phyloP scores from a whole-genome alignment of 2,329 filamentous ascomycete genomes.

The Aureobasidium lini region DNA sequence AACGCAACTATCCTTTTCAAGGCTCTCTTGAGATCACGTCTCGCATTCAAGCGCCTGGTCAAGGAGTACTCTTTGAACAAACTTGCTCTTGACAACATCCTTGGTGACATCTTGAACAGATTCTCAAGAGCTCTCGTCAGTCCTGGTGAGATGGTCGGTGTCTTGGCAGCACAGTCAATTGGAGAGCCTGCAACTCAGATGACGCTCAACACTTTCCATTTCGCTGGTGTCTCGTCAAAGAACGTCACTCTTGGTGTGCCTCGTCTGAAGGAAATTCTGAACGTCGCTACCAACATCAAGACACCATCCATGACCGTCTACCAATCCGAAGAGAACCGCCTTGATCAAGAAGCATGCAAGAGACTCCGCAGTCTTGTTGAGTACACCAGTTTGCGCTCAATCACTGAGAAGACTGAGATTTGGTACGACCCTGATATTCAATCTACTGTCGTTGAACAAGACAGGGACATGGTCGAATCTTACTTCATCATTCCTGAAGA shows the following conservation, averaged over 20 bases:
- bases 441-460: slow-evolving; percentile 75
- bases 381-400: slow-evolving; percentile 85
- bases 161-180: slow-evolving; percentile 94
- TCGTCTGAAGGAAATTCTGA: slow-evolving; percentile 98
- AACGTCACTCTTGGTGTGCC: slow-evolving; percentile 99
- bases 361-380: slow-evolving; percentile 81
- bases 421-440: slow-evolving; percentile 94
- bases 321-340: slow-evolving; percentile 53
- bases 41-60: slow-evolving; percentile 90
- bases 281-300: slow-evolving; percentile 96
- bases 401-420: slow-evolving; percentile 87
- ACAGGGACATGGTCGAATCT: slow-evolving; percentile 90
- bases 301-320: slow-evolving; percentile 96
- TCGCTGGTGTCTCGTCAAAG: slow-evolving; percentile 98
- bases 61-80: slow-evolving; percentile 80
- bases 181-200: slow-evolving; percentile 98
- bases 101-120: slow-evolving; percentile 82
- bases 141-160: slow-evolving; percentile 97
- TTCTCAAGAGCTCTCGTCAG: slow-evolving; percentile 81
- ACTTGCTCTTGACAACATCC: slow-evolving; percentile 82
- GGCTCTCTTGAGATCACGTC: slow-evolving; percentile 75
- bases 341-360: slow-evolving; percentile 74
- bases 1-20: slow-evolving; percentile 91
- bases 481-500: slow-evolving; percentile 94
- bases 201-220: slow-evolving; percentile 99